Conservation (phyloP, 257 asterid species). For the Solanum rostratum region DNA sequence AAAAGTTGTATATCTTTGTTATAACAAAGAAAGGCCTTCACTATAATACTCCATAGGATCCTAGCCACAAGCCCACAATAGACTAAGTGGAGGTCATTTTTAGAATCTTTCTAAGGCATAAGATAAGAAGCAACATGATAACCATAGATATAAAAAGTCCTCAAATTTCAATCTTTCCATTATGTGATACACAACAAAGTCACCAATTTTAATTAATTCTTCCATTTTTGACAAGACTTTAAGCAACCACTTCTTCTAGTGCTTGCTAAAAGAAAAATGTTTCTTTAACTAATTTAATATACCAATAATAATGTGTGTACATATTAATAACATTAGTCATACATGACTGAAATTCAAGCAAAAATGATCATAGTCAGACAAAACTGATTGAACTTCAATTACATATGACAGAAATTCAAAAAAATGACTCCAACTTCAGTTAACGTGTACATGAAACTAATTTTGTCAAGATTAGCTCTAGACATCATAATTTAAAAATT, state of each 20-base stretch:
- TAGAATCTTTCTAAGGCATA: not conserved
- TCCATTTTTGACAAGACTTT: not conserved
- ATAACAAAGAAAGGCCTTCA: not conserved
- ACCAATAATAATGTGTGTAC: not conserved
- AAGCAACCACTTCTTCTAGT: not conserved
- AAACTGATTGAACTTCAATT: not conserved
- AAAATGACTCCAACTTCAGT: no score
- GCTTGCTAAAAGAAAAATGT: not conserved
- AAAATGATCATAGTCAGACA: not conserved
- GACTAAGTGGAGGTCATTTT: not conserved
- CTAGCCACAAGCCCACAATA: not conserved
- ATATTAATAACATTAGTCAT: not conserved
- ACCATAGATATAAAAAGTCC: not conserved
- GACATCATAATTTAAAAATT: not conserved
- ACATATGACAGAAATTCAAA: no score
- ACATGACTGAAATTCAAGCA: not conserved
- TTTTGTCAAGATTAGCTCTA: not conserved
- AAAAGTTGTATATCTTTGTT: not conserved
- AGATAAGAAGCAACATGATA: not conserved
- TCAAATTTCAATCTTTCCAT: not conserved
- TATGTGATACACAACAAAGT: not conserved
- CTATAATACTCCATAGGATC: not conserved
- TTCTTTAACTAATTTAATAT: not conserved
- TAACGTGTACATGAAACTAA: not conserved
- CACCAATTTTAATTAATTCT: not conserved